These are phyloP conservation scores for Mrakia blollopis DNA, from an alignment of 768 basidiomycete genomes.

Conservation along the genomic window DNA sequence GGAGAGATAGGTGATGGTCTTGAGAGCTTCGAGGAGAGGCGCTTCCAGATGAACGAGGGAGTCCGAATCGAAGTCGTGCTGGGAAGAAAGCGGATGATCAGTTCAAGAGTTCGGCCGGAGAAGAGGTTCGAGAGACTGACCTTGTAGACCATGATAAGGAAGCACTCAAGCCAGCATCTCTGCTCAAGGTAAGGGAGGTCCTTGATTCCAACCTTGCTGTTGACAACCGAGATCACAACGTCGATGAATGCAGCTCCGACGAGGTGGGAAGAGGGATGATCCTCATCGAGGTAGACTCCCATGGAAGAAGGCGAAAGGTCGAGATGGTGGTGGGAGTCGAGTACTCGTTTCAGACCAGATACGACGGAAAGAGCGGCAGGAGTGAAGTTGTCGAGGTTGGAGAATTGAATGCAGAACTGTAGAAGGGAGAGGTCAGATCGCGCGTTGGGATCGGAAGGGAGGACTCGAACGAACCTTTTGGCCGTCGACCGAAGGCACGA, in stretches of 20 bases:
- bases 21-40: constrained; percentile 54
- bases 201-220: constrained; percentile 49
- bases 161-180: constrained; percentile 59
- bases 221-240: constrained; percentile 54
- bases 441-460: too few species aligned
- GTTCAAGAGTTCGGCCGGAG: neutral
- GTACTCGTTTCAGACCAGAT: constrained; percentile 54
- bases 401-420: constrained; percentile 55
- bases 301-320: constrained; percentile 53
- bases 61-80: constrained; percentile 60
- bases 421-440: too few species aligned
- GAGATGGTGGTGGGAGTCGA: constrained; percentile 58
- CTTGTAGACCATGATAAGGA: constrained; percentile 66
- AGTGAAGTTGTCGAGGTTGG: constrained; percentile 49
- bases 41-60: constrained; percentile 56
- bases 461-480: constrained; percentile 29
- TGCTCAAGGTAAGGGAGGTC: constrained; percentile 55
- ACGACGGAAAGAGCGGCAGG: constrained; percentile 55
- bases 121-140: constrained; percentile 17
- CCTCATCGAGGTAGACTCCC: constrained; percentile 49
- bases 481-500: constrained; percentile 51
- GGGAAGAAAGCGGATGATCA: neutral
- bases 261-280: constrained; percentile 48
- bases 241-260: constrained; percentile 65
- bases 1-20: constrained; percentile 52